phyloP scores from a whole-genome alignment of 2,329 filamentous ascomycete genomes.

The Pezicula radicicola region DNA sequence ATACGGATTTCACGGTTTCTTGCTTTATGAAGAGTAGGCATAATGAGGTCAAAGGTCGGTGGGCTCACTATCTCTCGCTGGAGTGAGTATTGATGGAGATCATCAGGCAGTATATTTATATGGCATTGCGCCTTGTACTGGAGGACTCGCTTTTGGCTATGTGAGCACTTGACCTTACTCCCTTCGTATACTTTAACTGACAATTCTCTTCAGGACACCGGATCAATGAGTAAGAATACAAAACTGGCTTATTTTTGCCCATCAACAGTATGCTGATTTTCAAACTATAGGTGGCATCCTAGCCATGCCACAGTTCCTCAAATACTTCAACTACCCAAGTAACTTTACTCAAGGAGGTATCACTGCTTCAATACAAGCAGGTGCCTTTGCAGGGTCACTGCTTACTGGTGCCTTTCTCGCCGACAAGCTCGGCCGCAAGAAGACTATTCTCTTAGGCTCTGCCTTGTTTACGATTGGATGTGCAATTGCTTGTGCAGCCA shows the following conservation, averaged over 20 bases:
- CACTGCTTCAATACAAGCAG: constrained; percentile 42
- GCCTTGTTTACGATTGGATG: constrained; percentile 41
- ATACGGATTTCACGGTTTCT: too few relatives aligned
- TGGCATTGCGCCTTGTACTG: constrained; percentile 23
- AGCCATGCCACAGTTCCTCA: constrained; percentile 20
- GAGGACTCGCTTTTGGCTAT: constrained; percentile 25
- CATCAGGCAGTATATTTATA: constrained; percentile 22
- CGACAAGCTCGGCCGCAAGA: constrained; percentile 38
- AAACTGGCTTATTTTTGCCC: too few relatives aligned
- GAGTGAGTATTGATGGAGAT: too few relatives aligned
- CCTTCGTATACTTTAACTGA: background rate
- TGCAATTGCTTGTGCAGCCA: constrained; percentile 20
- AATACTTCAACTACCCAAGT: constrained; percentile 23
- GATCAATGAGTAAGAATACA: too few relatives aligned
- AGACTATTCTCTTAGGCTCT: constrained; percentile 38
- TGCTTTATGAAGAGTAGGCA: too few relatives aligned
- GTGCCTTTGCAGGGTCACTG: constrained; percentile 40
- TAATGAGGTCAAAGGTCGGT: too few relatives aligned
- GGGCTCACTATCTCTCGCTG: too few relatives aligned
- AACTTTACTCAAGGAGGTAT: constrained; percentile 31
- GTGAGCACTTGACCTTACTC: background rate
- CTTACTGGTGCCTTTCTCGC: constrained; percentile 39
- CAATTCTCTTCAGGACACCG: too few relatives aligned
- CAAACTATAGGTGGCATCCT: constrained; percentile 15
- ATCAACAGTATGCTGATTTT: too few relatives aligned